Evolutionary conservation across 805 yeast species (phyloP), one percentile per base, ranked within the genome.

Genomic region (Kodamaea fukazawae): DNA sequence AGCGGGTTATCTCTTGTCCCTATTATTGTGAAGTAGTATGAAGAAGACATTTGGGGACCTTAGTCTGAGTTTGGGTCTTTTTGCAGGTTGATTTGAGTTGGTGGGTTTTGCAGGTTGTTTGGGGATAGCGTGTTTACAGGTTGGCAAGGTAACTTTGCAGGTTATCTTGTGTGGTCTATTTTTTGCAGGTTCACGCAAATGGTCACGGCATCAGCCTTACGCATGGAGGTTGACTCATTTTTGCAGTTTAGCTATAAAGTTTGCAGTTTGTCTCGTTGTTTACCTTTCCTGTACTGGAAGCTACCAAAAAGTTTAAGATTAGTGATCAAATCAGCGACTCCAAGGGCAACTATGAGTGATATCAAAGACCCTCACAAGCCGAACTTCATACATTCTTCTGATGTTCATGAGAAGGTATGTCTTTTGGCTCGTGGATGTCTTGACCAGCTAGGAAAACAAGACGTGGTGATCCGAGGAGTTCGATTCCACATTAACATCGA

Each of bases 1-100:
- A 93, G 55, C 0, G 97, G 96, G 46, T 76, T 77, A 58, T 93
- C 98, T 27, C 77, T 75, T 1, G 90, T 83, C 12, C 97, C 97
- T 30, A 93, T 78, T 34, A 93, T 83, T 3, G 95, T 84, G 54
- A 93, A 79, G 60, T 89, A 90, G 64, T 83, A 86, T 10, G 41
- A 37, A 81, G 84, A 80, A 49, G 46, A 58, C 41, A 29, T 28
- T n/a, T n/a, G n/a, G n/a, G n/a, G n/a, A n/a, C n/a, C n/a, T n/a
- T n/a, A n/a, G n/a, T n/a, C n/a, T 11, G 22, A 8, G 23, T 17
- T 4, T 7, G 5, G 15, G 22, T 12, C 22, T 7, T 12, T 29
- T 26, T 35, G 16, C 36, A 27, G 33, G 32, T 36, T 36, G 13
- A 18, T 23, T n/a, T 26, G 23, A 30, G 15, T 27, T 27, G 22